Conservation (phyloP, 2,329 filamentous ascomycete genomes). For the Alternaria burnsii region DNA sequence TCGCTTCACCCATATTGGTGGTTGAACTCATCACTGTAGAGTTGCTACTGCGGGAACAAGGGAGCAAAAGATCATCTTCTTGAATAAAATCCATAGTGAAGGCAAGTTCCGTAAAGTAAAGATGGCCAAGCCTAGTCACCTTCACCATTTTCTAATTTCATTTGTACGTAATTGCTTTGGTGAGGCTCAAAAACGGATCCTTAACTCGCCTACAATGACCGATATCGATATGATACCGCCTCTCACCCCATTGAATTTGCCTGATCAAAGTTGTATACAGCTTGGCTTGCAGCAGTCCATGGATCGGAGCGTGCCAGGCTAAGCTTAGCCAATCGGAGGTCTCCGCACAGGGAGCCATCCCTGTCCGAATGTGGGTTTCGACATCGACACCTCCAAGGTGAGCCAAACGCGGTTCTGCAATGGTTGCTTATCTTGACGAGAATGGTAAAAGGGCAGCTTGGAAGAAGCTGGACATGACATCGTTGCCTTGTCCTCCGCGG, state of each 20-base stretch:
- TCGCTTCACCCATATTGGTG: background rate
- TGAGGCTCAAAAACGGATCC: background rate
- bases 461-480: constrained; percentile 2
- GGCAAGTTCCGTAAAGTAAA: constrained; percentile 1
- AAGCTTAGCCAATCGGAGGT: constrained; percentile 6
- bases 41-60: background rate
- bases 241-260: constrained; percentile 6
- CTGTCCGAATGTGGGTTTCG: constrained; percentile 1
- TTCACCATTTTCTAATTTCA: constrained; percentile 1
- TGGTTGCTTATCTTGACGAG: constrained; percentile 4
- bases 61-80: constrained; percentile 1
- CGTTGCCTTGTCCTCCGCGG: background rate
- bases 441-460: constrained; percentile 1
- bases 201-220: background rate
- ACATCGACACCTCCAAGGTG: background rate
- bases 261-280: constrained; percentile 8
- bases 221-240: constrained; percentile 1
- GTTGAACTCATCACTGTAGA: background rate
- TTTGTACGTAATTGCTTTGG: constrained; percentile 8
- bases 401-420: constrained; percentile 4
- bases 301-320: constrained; percentile 1
- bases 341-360: background rate
- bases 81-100: background rate
- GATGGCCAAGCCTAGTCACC: background rate
- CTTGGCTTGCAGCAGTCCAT: constrained; percentile 14